Base-by-base conservation (phyloP, 2,329 filamentous ascomycete species). In the Paecilomyces sp. region DNA sequence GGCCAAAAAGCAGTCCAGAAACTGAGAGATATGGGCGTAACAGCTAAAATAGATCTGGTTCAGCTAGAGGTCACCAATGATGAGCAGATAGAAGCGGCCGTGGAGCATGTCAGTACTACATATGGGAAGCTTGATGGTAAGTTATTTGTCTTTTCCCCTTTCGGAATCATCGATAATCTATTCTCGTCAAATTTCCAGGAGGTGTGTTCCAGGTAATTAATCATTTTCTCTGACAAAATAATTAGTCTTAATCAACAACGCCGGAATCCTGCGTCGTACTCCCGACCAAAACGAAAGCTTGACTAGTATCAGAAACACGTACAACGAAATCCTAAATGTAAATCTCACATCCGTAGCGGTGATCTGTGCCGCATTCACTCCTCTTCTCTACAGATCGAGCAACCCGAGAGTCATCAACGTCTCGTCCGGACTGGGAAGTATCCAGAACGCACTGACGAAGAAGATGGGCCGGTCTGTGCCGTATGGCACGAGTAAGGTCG, bases 261-360 rank as follows among this genome's bases (percentile, higher is more conserved):
- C 75, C 30, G 64, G 67, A 64, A 60, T 77, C 66, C 67, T 71
- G 64, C 12, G 67, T 65, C 52, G 64, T 67, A 56, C 65, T 33
- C 62, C 30, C 6, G 12, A 15, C 57, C 52, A 62, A 11, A 64
- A 66, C 11, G 31, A 9, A 12, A 68, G 73, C 60, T 65, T 71
- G 24, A 56, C 60, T 3, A 68, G 70, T 9, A 64, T 76, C 18
- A 72, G 76, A 61, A 65, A 70, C 30, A 67, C 67, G 2, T 71
- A 71, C 67, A 72, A 67, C 62, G 60, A 63, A 5, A 68, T 66
- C 13, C 72, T 76, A n/a, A 71, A 75, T 55, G 68, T 77, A 47
- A 79, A 82, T 66, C 71, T 81, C 61, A 76, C 74, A 2, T 80
- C 78, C 0, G 70, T 80, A 22, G 78, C 70, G 4, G 71, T 74